Evolutionary conservation across 192 early-diverging fungal species (phyloP).

Genomic region (Rhizophlyctis rosea): DNA sequence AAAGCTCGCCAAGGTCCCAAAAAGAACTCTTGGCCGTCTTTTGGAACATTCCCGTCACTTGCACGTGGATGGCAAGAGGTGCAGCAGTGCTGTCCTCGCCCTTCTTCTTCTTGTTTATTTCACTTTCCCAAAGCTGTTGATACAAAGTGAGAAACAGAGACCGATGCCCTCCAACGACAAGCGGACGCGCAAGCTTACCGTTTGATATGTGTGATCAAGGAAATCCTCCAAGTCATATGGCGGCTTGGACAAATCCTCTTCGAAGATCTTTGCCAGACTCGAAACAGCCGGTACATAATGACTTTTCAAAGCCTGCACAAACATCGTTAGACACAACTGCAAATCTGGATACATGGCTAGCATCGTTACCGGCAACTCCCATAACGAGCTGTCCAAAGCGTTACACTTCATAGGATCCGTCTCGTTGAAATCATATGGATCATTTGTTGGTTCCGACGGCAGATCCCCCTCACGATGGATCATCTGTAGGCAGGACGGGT

Average conservation of each 20-base stretch:
- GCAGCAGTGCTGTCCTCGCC: not conserved
- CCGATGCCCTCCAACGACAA: not conserved
- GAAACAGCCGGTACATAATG: conserved; percentile 89
- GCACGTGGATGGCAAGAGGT: conserved; percentile 8
- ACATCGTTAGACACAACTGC: no score
- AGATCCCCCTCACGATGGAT: conserved; percentile 60
- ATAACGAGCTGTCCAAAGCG: conserved; percentile 84
- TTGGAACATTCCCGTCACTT: conserved; percentile 5
- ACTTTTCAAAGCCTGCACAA: conserved; percentile 72
- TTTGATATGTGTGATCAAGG: conserved; percentile 76
- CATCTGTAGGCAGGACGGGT: conserved; percentile 83
- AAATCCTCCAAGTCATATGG: conserved; percentile 92
- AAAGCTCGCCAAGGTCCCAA: no score
- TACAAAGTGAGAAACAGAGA: not conserved
- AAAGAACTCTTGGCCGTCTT: no score
- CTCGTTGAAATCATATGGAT: conserved; percentile 56
- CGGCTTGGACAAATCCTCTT: conserved; percentile 84
- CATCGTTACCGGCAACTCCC: no score
- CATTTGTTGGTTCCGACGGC: conserved; percentile 7
- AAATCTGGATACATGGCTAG: no score
- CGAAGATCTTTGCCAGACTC: conserved; percentile 78
- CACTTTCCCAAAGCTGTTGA: conserved; percentile 15
- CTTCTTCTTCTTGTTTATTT: conserved; percentile 7
- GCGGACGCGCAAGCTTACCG: conserved; percentile 17
- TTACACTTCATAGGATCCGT: conserved; percentile 72